Percentiles rank a stretch among this genome's conserved stretches.
phyloP scores from a whole-genome alignment of 1,284 basidiomycete genomes.

The Austroboletus niveus region DNA sequence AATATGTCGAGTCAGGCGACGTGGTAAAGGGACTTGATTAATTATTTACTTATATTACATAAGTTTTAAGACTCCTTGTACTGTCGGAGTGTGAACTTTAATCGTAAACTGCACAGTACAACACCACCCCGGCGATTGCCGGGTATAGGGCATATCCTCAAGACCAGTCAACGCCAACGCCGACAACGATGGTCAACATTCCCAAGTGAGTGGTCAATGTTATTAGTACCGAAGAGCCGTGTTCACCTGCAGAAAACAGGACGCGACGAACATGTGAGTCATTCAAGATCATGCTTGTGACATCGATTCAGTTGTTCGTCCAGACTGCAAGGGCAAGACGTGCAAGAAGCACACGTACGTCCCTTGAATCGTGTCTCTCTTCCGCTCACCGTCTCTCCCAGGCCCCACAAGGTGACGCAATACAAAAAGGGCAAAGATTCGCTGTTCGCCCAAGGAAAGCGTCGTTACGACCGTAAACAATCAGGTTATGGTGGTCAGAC shows the following conservation, averaged over 20 bases:
- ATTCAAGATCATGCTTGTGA: slow-evolving; percentile 4
- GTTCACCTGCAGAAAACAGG: slow-evolving; percentile 39
- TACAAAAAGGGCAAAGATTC: slow-evolving; percentile 99
- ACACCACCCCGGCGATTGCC: slow-evolving; percentile 25
- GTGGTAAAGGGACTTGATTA: no score
- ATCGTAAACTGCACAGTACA: slow-evolving; percentile 27
- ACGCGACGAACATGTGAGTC: slow-evolving; percentile 83
- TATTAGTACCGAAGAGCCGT: slow-evolving; percentile 18
- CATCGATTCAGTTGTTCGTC: slow-evolving; percentile 1
- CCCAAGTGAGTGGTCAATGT: slow-evolving; percentile 66
- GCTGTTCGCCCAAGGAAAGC: slow-evolving; percentile 97
- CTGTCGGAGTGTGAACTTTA: slow-evolving; percentile 22
- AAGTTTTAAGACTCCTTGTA: no score
- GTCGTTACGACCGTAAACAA: slow-evolving; percentile 99
- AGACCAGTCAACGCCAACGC: slow-evolving; percentile 9
- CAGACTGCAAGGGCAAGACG: slow-evolving; percentile 97
- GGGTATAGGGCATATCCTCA: slow-evolving; percentile 11
- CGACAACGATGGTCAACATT: slow-evolving; percentile 79
- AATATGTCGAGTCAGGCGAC: no score
- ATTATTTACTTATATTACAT: no score
- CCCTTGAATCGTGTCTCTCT: slow-evolving; percentile 16
- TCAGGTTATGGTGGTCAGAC: slow-evolving; percentile 99
- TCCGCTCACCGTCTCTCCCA: slow-evolving; percentile 29
- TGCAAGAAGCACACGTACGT: slow-evolving; percentile 98
- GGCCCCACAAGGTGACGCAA: slow-evolving; percentile 95